Evolutionary conservation across 345 rosid species (phyloP), one percentile per base, ranked within the genome.

Genomic region (Eucalyptus brandiana): DNA sequence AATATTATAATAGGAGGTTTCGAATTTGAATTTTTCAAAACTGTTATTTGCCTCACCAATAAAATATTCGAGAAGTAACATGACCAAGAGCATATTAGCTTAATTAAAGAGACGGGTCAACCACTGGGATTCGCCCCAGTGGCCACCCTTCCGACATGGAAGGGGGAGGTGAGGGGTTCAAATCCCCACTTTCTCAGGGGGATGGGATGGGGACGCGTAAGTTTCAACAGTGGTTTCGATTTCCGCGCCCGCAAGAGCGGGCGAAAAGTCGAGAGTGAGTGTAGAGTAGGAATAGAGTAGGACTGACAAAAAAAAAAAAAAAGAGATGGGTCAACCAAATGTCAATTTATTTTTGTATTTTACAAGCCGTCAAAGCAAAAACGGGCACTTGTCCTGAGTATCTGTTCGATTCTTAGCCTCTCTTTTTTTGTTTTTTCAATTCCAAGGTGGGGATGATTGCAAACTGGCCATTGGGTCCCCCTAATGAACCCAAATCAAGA

Each of bases 1-100:
- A 2, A 21, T 23, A 56, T 56, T 3, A 23, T 21, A 56, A 24
- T 24, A 11, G 1, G 14, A 10, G 1, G 30, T 56, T 56, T 56
- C 1, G 1, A 56, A 26, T 56, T 56, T 0, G 14, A 56, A 56
- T 56, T 26, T 23, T 24, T 56, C 0, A 3, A 24, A 2, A 5
- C 3, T 24, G 2, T 24, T 56, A 56, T 56, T 56, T 9, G 1
- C 1, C 6, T 56, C 14, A 24, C 6, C 6, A 24, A 56, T 56
- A 26, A 56, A 23, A 56, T 24, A 56, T 56, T 56, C 14, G 2
- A 21, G 11, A 53, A 69, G 2, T 18, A 72, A 42, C 81, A 3
- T 2, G 81, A 34, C 4, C 26, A 34, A 72, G 7, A 72, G 45
- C 81, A 72, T 10, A 37, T 10, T 5, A 37, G 3, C 81, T 72